These are phyloP conservation scores for Bretschneidera sinensis DNA, from an alignment of 345 rosid genomes.

Conservation along the genomic window DNA sequence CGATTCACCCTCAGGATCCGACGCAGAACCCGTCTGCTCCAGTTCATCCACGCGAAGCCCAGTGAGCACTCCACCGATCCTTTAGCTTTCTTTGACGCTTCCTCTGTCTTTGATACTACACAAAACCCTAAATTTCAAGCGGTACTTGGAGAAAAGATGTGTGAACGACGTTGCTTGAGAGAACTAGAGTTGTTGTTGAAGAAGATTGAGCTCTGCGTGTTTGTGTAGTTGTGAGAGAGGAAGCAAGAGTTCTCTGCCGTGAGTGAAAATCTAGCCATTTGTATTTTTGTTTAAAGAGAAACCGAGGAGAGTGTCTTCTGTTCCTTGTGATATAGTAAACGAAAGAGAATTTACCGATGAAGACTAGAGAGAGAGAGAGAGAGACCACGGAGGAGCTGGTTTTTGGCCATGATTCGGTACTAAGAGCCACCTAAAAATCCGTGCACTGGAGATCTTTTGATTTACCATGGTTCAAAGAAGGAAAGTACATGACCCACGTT, in stretches of 20 bases:
- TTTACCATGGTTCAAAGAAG: no score
- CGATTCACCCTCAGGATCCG: slow-evolving; percentile 15
- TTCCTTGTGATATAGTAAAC: not conserved
- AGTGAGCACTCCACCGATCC: slow-evolving; percentile 23
- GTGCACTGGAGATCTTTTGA: no score
- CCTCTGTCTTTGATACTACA: slow-evolving; percentile 58
- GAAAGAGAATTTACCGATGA: not conserved
- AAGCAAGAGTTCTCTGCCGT: slow-evolving; percentile 35
- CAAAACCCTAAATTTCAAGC: slow-evolving; percentile 38
- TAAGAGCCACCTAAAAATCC: no score
- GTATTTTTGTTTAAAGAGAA: slow-evolving; percentile 11
- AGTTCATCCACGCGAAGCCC: slow-evolving; percentile 32
- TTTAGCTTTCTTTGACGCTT: slow-evolving; percentile 38
- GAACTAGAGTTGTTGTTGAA: slow-evolving; percentile 12
- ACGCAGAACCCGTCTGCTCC: slow-evolving; percentile 21
- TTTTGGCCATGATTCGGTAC: slow-evolving; percentile 59
- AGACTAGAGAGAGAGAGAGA: not conserved
- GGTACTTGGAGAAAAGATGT: slow-evolving; percentile 11
- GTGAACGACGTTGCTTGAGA: slow-evolving; percentile 13
- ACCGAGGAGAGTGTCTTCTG: not conserved
- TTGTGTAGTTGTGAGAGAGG: slow-evolving; percentile 26
- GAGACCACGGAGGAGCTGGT: slow-evolving; percentile 47
- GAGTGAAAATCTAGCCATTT: slow-evolving; percentile 54
- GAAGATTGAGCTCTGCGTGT: slow-evolving; percentile 31
- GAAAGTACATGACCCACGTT: no score